phyloP scores from a whole-genome alignment of 805 yeast species.

The Wickerhamomyces strasburgensis region DNA sequence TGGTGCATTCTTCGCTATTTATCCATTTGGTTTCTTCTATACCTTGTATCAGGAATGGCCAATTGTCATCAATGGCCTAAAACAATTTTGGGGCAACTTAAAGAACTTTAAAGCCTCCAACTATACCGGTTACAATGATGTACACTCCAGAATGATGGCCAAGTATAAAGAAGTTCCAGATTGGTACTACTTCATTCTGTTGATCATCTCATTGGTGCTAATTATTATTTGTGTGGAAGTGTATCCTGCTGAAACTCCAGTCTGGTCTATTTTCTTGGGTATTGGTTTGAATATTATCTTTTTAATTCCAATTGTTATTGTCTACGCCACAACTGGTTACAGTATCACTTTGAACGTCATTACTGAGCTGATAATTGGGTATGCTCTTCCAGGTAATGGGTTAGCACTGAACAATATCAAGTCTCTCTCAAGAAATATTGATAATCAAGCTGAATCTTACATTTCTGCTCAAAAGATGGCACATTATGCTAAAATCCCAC shows the following conservation, averaged over 20 bases:
- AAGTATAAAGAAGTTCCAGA: slow-evolving; percentile 59
- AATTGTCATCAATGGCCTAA: slow-evolving; percentile 19
- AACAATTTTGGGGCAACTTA: slow-evolving; percentile 5
- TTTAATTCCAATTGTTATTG: slow-evolving; percentile 44
- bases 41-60: slow-evolving; percentile 41
- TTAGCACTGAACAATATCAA: slow-evolving; percentile 48
- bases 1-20: slow-evolving; percentile 43
- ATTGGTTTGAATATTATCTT: slow-evolving; percentile 46
- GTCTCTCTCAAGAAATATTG: slow-evolving; percentile 53
- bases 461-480: slow-evolving; percentile 38
- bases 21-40: slow-evolving; percentile 49
- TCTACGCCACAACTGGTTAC: slow-evolving; percentile 45
- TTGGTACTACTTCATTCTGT: slow-evolving; percentile 36
- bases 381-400: slow-evolving; percentile 49
- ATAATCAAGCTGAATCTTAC: slow-evolving; percentile 58
- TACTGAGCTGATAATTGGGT: slow-evolving; percentile 53
- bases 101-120: slow-evolving; percentile 4
- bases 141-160: slow-evolving; percentile 50
- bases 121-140: slow-evolving; percentile 31
- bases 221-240: slow-evolving; percentile 41
- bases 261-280: slow-evolving; percentile 55
- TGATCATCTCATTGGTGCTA: slow-evolving; percentile 38
- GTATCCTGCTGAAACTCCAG: slow-evolving; percentile 50
- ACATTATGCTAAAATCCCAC: slow-evolving; percentile 56
- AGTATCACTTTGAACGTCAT: slow-evolving; percentile 46